Evolutionary conservation across 2,329 filamentous ascomycete genomes (phyloP), one percentile per base, ranked within the genome.

Genomic region (Biscogniauxia sp.): DNA sequence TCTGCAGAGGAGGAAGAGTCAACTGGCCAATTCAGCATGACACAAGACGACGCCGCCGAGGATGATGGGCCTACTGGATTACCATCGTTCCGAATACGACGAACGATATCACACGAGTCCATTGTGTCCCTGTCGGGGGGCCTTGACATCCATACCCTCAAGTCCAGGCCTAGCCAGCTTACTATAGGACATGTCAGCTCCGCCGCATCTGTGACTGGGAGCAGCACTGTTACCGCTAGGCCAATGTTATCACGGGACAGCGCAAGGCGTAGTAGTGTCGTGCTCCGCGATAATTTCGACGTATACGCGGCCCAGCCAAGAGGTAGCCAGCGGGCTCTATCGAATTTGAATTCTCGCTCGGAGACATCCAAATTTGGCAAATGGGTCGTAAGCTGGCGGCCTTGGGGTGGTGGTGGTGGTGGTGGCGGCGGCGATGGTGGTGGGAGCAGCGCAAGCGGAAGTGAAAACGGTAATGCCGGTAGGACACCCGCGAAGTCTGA

Each of bases 101-200:
- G 89, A 32, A 82, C 87, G 2, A 73, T 87, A 1, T 97, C 93
- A 1, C 92, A 96, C 68, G 93, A 97, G 73, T 96, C 92, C 19
- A 88, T 97, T 63, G 84, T 97, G 67, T 97, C 93, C 0, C 84
- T 97, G 1, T 86, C 88, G 0, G 93, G 92, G 3, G 93, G 93
- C 1, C 88, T 97, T 73, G 94, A 97, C 72, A 96, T 97, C 55
- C 93, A 96, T 73, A 93, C 90, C 0, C 81, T 96, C 4, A 88
- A 89, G 69, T 82, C 84, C 1, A 85, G 90, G 3, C 91, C 92
- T 0, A 91, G 90, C 37, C 91, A 96, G 69, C 83, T 95, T 61
- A 85, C 88, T 20, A 70, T 86, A 63, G 73, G 82, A 55, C 79
- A 80, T 32, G 76, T 84, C 23, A 85, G 82, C 60, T 80, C 79